Evolutionary conservation across 192 early-diverging fungal species (phyloP).

Genomic region (Funneliformis geosporum): DNA sequence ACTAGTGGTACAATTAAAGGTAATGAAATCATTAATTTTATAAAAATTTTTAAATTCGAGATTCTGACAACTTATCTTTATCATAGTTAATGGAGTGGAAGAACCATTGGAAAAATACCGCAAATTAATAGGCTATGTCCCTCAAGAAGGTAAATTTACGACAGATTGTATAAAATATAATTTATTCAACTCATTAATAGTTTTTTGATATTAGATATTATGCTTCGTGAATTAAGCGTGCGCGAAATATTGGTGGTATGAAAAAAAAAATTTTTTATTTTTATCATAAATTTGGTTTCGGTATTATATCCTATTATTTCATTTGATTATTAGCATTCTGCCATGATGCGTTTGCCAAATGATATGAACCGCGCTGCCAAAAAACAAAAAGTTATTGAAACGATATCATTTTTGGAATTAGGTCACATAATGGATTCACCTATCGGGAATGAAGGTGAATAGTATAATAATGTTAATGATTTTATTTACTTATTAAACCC

Average conservation of each 20-base stretch:
- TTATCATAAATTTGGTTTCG: neutral
- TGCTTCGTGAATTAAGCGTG: constrained; percentile 66
- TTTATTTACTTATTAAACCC: too few relatives aligned
- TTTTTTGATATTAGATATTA: constrained; percentile 42
- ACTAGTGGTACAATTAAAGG: too few relatives aligned
- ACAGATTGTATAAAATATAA: too few relatives aligned
- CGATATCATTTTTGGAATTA: constrained; percentile 57
- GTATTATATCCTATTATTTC: too few relatives aligned
- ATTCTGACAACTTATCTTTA: too few relatives aligned
- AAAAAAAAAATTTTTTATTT: neutral
- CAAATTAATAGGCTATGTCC: too few relatives aligned
- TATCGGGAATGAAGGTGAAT: constrained; percentile 54
- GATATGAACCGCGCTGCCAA: constrained; percentile 33
- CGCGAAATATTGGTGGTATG: constrained; percentile 54
- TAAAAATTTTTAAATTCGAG: too few relatives aligned
- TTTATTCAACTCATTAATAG: too few relatives aligned
- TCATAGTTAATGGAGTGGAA: too few relatives aligned
- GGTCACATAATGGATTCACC: constrained; percentile 52
- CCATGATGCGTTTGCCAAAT: constrained; percentile 27
- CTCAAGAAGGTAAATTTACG: too few relatives aligned
- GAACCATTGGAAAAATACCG: too few relatives aligned
- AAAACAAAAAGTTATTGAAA: constrained; percentile 60
- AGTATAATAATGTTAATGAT: neutral
- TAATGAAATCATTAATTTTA: too few relatives aligned
- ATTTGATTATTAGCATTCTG: constrained; percentile 50